These are phyloP conservation scores for Jackrogersella multiformis DNA, from an alignment of 495 filamentous ascomycete species.

Conservation along the genomic window DNA sequence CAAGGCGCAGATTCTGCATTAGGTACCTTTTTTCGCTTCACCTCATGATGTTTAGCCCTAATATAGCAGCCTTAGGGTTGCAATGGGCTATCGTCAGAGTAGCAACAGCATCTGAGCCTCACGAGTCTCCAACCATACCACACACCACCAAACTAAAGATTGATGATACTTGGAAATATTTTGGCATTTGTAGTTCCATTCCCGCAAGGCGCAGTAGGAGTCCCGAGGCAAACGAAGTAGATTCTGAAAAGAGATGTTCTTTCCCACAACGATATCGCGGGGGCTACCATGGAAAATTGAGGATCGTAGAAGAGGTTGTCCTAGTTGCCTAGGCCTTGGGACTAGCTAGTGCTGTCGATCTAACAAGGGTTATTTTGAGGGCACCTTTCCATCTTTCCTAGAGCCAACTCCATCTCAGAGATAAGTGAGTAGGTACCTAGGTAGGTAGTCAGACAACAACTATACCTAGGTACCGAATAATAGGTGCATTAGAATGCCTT, in stretches of 20 bases:
- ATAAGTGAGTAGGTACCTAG: not conserved
- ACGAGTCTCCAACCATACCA: slow-evolving; percentile 15
- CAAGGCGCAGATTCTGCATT: slow-evolving; percentile 34
- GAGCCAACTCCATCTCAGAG: slow-evolving; percentile 10
- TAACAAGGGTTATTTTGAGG: slow-evolving; percentile 21
- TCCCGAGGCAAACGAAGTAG: slow-evolving; percentile 13
- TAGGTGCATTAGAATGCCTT: not conserved
- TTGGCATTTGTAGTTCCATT: slow-evolving; percentile 9
- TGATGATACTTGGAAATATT: slow-evolving; percentile 11
- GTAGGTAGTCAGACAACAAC: not conserved
- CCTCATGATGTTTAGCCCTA: slow-evolving; percentile 22
- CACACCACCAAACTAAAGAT: slow-evolving; percentile 2
- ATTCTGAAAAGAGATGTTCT: slow-evolving; percentile 3
- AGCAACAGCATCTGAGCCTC: slow-evolving; percentile 34
- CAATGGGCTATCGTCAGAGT: slow-evolving; percentile 25
- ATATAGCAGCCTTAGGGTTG: slow-evolving; percentile 20
- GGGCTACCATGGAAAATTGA: slow-evolving; percentile 16
- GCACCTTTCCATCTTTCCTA: slow-evolving; percentile 6
- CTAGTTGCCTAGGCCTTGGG: slow-evolving; percentile 19
- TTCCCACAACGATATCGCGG: slow-evolving; percentile 4
- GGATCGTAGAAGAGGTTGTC: too few relatives aligned
- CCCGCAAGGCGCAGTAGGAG: slow-evolving; percentile 18
- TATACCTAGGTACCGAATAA: not conserved
- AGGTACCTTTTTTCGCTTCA: not conserved
- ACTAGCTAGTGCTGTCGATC: slow-evolving; percentile 33